Conservation (phyloP, 2,329 filamentous ascomycete species). For the Didymella pomorum region DNA sequence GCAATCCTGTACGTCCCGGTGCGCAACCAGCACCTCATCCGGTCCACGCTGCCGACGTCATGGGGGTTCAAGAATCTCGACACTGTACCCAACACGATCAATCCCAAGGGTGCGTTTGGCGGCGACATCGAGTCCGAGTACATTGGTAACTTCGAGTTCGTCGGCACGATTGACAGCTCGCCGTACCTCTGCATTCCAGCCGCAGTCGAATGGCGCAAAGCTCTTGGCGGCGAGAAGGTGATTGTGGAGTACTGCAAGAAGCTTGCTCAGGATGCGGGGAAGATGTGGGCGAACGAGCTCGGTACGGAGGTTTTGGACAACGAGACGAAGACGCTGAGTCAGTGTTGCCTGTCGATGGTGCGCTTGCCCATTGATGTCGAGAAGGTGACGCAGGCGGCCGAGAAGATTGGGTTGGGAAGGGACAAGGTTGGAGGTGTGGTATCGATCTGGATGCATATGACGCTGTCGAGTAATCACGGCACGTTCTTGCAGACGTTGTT, state of each 20-base stretch:
- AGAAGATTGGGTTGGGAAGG: conserved; percentile 27
- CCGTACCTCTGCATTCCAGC: conserved; percentile 77
- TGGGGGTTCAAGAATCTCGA: conserved; percentile 61
- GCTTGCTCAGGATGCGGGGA: conserved; percentile 71
- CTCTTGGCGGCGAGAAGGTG: conserved; percentile 75
- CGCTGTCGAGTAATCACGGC: conserved; percentile 65
- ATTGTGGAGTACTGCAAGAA: conserved; percentile 70
- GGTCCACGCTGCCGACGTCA: conserved; percentile 78
- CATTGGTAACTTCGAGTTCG: conserved; percentile 75
- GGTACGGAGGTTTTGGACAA: conserved; percentile 79
- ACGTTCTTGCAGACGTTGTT: conserved; percentile 74
- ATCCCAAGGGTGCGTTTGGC: conserved; percentile 34
- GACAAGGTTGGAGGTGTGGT: conserved; percentile 40
- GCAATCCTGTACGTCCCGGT: conserved; percentile 81
- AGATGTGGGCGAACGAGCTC: conserved; percentile 66
- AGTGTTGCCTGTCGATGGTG: conserved; percentile 77
- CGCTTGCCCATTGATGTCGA: conserved; percentile 68
- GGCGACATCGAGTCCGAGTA: conserved; percentile 64
- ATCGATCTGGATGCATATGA: conserved; percentile 52
- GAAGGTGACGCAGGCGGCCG: conserved; percentile 35
- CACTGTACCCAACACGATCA: conserved; percentile 62
- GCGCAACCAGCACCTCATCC: conserved; percentile 78
- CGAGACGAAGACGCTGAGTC: conserved; percentile 64
- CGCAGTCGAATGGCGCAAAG: conserved; percentile 73
- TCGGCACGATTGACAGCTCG: conserved; percentile 76